phyloP scores from a whole-genome alignment of 2,329 filamentous ascomycete species.

The Moelleriella libera region DNA sequence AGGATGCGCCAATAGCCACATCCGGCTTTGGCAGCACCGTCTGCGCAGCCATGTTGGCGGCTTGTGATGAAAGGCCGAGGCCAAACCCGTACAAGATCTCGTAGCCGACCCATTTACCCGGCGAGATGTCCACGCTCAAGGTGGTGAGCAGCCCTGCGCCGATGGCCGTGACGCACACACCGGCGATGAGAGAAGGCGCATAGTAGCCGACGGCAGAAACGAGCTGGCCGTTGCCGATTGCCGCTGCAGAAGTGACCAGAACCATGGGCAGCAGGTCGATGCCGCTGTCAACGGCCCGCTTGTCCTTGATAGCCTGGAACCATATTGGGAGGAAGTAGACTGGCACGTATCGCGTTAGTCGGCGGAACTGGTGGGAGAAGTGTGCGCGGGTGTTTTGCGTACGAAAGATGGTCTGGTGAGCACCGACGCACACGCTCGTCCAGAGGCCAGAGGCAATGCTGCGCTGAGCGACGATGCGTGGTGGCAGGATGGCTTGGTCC shows the following conservation, averaged over 20 bases:
- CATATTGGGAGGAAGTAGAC: constrained; percentile 34
- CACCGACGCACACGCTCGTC: constrained; percentile 9
- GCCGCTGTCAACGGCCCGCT: constrained; percentile 10
- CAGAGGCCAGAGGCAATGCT: constrained; percentile 21
- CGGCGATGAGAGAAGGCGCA: constrained; percentile 18
- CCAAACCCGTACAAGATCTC: constrained; percentile 27
- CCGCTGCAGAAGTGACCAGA: constrained; percentile 4
- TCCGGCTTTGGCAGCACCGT: constrained; percentile 12
- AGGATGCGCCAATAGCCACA: constrained; percentile 24
- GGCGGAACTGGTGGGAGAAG: constrained; percentile 18
- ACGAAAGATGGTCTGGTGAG: constrained; percentile 9
- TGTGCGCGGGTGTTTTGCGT: constrained; percentile 1
- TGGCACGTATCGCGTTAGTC: constrained; percentile 18
- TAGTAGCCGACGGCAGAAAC: constrained; percentile 21
- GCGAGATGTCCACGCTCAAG: constrained; percentile 6
- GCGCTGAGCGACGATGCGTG: constrained; percentile 23
- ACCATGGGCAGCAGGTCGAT: constrained; percentile 11
- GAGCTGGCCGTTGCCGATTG: constrained; percentile 10
- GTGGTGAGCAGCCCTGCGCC: constrained; percentile 27
- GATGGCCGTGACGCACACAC: constrained; percentile 14
- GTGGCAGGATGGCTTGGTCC: constrained; percentile 22
- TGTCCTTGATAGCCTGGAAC: constrained; percentile 30
- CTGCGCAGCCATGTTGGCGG: constrained; percentile 28
- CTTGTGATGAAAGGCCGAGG: constrained; percentile 28
- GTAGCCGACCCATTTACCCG: constrained; percentile 11